phyloP scores from a whole-genome alignment of 176 grass and related monocot genomes.

The Aegilops umbellulata region DNA sequence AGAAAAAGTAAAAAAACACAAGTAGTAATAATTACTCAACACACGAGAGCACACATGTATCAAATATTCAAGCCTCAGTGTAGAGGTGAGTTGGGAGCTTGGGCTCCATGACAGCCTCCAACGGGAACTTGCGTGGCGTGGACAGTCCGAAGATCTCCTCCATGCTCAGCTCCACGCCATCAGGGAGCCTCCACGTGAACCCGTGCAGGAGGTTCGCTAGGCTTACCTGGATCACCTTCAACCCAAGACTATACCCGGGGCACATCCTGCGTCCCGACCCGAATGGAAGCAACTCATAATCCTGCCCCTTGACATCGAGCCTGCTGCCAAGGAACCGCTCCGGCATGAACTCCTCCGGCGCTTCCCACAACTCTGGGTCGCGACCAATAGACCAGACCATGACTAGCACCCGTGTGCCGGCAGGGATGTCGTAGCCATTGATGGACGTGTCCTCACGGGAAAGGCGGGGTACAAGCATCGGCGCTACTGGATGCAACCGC shows the following conservation, averaged over 20 bases:
- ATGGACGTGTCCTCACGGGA: conserved; percentile 35
- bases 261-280: conserved; percentile 69
- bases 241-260: conserved; percentile 58
- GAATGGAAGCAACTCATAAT: conserved; percentile 66
- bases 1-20: background rate
- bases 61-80: background rate
- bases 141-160: conserved; percentile 64
- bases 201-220: conserved; percentile 66
- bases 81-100: conserved; percentile 51
- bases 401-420: conserved; percentile 53
- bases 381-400: conserved; percentile 67
- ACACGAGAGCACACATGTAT: background rate
- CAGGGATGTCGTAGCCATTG: conserved; percentile 57
- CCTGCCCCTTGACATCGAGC: conserved; percentile 68
- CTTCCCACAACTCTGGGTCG: conserved; percentile 53
- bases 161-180: conserved; percentile 56
- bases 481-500: conserved; percentile 56
- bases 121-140: conserved; percentile 41
- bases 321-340: conserved; percentile 48
- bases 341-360: conserved; percentile 48
- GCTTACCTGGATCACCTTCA: conserved; percentile 72
- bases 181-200: conserved; percentile 53
- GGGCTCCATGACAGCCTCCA: conserved; percentile 34
- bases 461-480: conserved; percentile 52
- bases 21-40: background rate